These are phyloP conservation scores for Boletus eberwhitei DNA, from an alignment of 768 basidiomycete species.

Conservation along the genomic window DNA sequence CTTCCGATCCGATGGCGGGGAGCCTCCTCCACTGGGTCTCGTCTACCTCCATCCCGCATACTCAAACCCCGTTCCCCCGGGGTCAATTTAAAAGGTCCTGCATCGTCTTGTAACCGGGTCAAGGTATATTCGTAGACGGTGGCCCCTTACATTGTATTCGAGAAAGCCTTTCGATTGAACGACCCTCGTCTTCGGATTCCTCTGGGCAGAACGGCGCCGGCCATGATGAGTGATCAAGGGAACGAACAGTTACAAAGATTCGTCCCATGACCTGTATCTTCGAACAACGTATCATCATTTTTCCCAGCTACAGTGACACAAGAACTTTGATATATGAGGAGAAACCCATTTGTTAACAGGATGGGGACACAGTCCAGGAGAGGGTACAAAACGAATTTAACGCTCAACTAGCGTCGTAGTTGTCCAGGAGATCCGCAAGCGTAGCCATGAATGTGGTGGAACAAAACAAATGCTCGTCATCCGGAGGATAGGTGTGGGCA, in stretches of 20 bases:
- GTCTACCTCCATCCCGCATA: not conserved
- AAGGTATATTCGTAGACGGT: not conserved
- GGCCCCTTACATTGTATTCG: not conserved
- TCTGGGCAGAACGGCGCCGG: too few relatives aligned
- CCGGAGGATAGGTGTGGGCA: not conserved
- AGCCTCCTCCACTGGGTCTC: too few relatives aligned
- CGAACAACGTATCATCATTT: too few relatives aligned
- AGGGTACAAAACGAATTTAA: constrained; percentile 5
- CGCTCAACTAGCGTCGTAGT: not conserved
- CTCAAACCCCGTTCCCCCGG: too few relatives aligned
- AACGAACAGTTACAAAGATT: not conserved
- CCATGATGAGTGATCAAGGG: not conserved
- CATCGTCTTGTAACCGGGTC: too few relatives aligned
- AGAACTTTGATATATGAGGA: not conserved
- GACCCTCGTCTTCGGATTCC: not conserved
- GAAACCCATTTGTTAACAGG: not conserved
- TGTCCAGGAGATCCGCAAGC: not conserved
- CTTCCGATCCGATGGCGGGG: too few relatives aligned
- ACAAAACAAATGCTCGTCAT: not conserved
- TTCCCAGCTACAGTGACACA: not conserved
- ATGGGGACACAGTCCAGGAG: not conserved
- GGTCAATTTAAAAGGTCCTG: not conserved
- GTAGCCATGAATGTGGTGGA: not conserved
- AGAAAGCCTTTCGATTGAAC: not conserved
- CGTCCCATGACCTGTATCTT: not conserved